Evolutionary conservation across 805 yeast species (phyloP).

Genomic region (Starmerella sirachaensis): DNA sequence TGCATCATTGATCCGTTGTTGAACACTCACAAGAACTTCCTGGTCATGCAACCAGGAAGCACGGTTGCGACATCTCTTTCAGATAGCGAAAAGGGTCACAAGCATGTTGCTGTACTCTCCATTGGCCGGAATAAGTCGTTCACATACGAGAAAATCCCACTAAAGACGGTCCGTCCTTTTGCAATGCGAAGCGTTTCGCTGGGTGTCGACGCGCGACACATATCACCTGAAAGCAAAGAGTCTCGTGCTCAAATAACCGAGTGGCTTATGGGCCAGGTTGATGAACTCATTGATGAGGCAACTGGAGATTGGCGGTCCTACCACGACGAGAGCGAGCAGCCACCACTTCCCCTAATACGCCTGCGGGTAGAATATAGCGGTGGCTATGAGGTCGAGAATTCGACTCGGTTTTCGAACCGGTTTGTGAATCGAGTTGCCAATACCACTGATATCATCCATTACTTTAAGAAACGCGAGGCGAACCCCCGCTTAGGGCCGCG

Average conservation of each 20-base stretch:
- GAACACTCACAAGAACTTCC: slow-evolving; percentile 49
- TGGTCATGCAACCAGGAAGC: slow-evolving; percentile 84
- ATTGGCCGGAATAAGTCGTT: slow-evolving; percentile 44
- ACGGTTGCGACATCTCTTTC: slow-evolving; percentile 83
- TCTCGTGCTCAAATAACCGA: slow-evolving; percentile 40
- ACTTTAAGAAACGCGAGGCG: slow-evolving; percentile 36
- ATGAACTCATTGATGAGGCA: slow-evolving; percentile 52
- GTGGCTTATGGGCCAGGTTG: slow-evolving; percentile 53
- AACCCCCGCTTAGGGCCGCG: background rate
- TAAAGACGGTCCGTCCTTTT: slow-evolving; percentile 73
- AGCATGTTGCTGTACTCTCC: slow-evolving; percentile 60
- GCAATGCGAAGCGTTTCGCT: slow-evolving; percentile 55
- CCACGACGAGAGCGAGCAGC: slow-evolving; percentile 24
- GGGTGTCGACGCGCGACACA: slow-evolving; percentile 25
- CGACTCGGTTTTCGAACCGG: slow-evolving; percentile 74
- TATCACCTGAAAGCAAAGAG: slow-evolving; percentile 38
- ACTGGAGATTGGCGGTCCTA: slow-evolving; percentile 36
- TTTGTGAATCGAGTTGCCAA: slow-evolving; percentile 90
- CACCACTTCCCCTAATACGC: slow-evolving; percentile 74
- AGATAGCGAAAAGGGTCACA: slow-evolving; percentile 69
- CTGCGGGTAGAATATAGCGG: slow-evolving; percentile 80
- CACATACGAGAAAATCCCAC: slow-evolving; percentile 45
- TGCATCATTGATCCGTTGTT: slow-evolving; percentile 58
- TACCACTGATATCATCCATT: slow-evolving; percentile 70
- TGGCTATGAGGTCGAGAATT: slow-evolving; percentile 84